Percentiles rank a stretch among this genome's conserved stretches.
These are phyloP conservation scores for Trichophaea hybrida DNA, from an alignment of 2,329 filamentous ascomycete genomes.

Conservation along the genomic window DNA sequence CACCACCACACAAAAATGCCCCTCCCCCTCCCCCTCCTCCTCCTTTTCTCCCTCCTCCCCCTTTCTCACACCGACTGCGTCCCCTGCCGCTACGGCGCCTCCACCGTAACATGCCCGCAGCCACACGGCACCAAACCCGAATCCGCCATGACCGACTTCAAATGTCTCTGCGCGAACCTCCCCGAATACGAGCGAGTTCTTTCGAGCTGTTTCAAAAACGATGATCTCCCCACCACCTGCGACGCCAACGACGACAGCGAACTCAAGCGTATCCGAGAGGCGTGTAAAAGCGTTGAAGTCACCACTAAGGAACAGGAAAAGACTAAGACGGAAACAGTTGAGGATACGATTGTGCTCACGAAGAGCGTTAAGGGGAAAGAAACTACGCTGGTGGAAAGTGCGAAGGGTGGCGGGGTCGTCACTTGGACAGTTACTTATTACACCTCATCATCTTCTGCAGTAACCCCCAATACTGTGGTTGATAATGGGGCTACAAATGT, in stretches of 20 bases:
- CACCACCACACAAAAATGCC: too few relatives aligned
- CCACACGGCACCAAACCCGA: neutral
- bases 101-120: neutral
- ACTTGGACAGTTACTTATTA: neutral
- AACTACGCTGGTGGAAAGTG: neutral
- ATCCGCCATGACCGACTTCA: neutral
- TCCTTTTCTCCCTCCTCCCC: neutral
- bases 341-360: neutral
- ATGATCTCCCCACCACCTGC: neutral
- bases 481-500: neutral
- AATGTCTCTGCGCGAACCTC: neutral
- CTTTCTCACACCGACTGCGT: neutral
- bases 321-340: neutral
- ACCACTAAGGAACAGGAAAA: neutral
- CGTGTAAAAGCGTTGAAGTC: neutral
- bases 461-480: neutral
- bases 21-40: neutral
- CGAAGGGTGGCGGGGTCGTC: neutral
- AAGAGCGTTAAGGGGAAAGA: neutral
- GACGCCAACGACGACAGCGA: neutral
- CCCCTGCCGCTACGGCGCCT: neutral
- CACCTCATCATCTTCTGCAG: neutral
- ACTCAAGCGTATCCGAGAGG: neutral
- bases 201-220: neutral
- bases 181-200: neutral